These are phyloP conservation scores for Acacia concinna DNA, from an alignment of 331 rosid genomes.

Conservation along the genomic window DNA sequence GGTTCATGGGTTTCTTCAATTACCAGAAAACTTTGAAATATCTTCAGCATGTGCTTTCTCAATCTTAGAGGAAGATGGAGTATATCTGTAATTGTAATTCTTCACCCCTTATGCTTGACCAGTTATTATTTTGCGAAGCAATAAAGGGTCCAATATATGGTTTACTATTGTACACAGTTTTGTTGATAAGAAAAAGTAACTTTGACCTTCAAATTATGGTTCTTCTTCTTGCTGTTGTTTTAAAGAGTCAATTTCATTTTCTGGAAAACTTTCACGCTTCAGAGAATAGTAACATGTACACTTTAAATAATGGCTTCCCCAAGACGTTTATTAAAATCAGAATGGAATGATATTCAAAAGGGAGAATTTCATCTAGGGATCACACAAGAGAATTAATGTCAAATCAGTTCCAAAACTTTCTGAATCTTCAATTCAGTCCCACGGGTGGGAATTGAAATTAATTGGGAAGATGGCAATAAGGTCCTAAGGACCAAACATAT, in stretches of 20 bases:
- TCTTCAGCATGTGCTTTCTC: not conserved
- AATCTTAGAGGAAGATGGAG: not conserved
- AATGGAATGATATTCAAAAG: not conserved
- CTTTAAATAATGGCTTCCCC: not conserved
- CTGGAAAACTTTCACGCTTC: not conserved
- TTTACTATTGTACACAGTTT: not conserved
- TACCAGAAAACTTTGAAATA: not conserved
- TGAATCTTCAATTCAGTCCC: too few relatives aligned
- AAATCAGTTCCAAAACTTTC: too few relatives aligned
- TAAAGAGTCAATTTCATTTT: not conserved
- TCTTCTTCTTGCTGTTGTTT: not conserved
- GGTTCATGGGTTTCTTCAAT: not conserved
- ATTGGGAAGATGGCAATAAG: too few relatives aligned
- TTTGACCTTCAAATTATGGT: not conserved
- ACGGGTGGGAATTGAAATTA: too few relatives aligned
- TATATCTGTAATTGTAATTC: not conserved
- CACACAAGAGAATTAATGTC: too few relatives aligned
- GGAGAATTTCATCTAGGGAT: too few relatives aligned
- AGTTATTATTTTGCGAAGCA: constrained; percentile 4
- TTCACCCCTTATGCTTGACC: not conserved
- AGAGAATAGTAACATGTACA: not conserved
- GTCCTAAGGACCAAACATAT: too few relatives aligned
- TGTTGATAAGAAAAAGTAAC: not conserved
- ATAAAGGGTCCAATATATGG: not conserved
- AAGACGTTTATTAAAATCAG: not conserved